Evolutionary conservation across 2,329 filamentous ascomycete genomes (phyloP).

Genomic region (Aspergillus quadrilineatus): DNA sequence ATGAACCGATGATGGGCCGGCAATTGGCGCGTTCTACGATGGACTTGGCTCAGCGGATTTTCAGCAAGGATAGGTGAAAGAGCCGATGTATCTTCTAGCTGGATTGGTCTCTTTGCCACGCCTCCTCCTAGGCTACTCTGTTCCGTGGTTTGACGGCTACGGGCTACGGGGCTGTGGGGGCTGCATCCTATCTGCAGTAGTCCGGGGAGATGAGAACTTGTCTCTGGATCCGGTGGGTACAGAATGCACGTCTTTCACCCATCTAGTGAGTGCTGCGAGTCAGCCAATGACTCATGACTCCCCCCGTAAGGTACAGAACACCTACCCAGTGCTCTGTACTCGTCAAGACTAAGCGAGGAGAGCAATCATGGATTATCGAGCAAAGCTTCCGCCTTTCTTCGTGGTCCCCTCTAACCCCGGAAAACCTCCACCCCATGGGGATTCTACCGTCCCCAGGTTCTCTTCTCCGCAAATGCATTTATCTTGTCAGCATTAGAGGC

Average conservation of each 20-base stretch:
- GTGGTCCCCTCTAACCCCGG: neutral
- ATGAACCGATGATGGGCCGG: neutral
- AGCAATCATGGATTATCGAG: neutral
- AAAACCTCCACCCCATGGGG: constrained; percentile 13
- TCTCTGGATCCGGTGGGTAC: neutral
- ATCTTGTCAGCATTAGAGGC: neutral
- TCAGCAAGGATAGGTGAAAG: neutral
- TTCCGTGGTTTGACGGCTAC: neutral
- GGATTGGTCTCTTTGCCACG: neutral
- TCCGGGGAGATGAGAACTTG: constrained; percentile 8
- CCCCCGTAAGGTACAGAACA: too few species aligned
- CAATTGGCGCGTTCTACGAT: neutral
- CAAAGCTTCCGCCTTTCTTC: neutral
- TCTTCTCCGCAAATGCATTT: neutral
- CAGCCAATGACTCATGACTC: neutral
- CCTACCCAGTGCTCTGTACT: neutral
- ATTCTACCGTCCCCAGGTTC: neutral
- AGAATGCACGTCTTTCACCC: neutral
- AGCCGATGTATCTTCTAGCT: constrained; percentile 1
- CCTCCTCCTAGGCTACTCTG: neutral
- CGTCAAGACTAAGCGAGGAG: neutral
- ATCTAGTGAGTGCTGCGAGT: constrained; percentile 3
- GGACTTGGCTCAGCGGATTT: neutral
- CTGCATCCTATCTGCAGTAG: neutral
- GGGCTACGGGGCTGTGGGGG: neutral